Evolutionary conservation across 768 basidiomycete genomes (phyloP), one percentile per base, ranked within the genome.

Genomic region (Filobasidium wieringae): DNA sequence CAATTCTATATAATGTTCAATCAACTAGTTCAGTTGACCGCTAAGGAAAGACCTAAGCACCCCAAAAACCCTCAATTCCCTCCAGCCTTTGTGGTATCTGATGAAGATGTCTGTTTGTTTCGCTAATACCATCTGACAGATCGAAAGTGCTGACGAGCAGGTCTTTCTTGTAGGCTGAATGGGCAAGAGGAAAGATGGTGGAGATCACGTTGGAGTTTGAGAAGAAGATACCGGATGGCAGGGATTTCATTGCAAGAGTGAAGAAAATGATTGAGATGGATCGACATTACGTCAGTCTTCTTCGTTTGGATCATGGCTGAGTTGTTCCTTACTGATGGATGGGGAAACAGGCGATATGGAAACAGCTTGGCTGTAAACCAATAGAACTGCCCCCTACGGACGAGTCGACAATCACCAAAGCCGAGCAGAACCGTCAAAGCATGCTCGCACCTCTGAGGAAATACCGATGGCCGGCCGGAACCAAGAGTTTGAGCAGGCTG

Each of bases 301-400:
- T 24, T 14, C 22, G 14, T 3, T 32, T 33, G 17, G 36, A 5
- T 14, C 6, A 2, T 26, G 17, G n/a, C 27, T 15, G 17, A 56
- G n/a, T n/a, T n/a, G 4, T 8, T 27, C 11, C 19, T 14, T 19
- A 17, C 31, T 26, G 26, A 27, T 40, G 2, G 33, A n/a, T n/a
- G n/a, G n/a, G n/a, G n/a, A n/a, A 31, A 12, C 15, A 60, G 59
- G 59, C 59, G 14, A 49, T 60, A 15, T 60, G 59, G 59, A 60
- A 60, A 34, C 49, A 53, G 26, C 41, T 37, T 15, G 34, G 36
- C 5, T 53, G 52, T 17, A 37, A 31, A n/a, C 11, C 59, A 3
- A 51, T 60, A n/a, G 59, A 60, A 33, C 37, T 27, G 36, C 14
- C 29, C 9, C 36, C 53, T 15, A 36, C 33, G 37, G 37, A 37